phyloP scores from a whole-genome alignment of 805 yeast genomes.

The Pichia nanzhaoensis region DNA sequence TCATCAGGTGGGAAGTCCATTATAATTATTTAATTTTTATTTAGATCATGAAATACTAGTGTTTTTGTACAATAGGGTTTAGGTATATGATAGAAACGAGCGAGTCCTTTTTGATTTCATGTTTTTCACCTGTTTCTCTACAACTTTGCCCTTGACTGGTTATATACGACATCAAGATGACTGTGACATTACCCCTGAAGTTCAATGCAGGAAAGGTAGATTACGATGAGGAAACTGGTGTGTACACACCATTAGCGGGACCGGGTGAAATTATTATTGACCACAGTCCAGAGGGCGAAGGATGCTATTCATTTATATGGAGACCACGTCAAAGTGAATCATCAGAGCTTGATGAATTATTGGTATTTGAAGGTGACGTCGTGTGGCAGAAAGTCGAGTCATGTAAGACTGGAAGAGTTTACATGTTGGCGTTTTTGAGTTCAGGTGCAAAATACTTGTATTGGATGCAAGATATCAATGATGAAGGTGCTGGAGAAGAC shows the following conservation, averaged over 20 bases:
- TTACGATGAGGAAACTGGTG: conserved; percentile 52
- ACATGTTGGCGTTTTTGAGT: conserved; percentile 30
- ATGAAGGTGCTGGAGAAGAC: conserved; percentile 34
- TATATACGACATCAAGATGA: background rate
- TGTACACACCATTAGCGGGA: conserved; percentile 62
- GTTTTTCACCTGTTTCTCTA: too few relatives aligned
- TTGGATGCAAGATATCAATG: conserved; percentile 70
- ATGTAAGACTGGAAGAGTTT: conserved; percentile 73
- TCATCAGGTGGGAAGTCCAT: conserved; percentile 57
- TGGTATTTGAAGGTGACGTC: conserved; percentile 82
- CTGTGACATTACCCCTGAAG: conserved; percentile 25
- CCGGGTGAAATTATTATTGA: conserved; percentile 61
- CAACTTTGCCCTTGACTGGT: background rate
- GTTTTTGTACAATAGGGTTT: too few relatives aligned
- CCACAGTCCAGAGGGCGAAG: conserved; percentile 63
- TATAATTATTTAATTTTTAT: background rate
- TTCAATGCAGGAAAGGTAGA: conserved; percentile 78
- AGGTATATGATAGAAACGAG: too few relatives aligned
- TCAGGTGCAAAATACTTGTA: conserved; percentile 40
- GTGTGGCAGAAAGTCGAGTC: conserved; percentile 64
- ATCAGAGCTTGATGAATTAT: conserved; percentile 51
- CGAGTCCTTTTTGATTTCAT: too few relatives aligned
- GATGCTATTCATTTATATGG: conserved; percentile 68
- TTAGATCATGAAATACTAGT: too few relatives aligned
- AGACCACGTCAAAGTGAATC: conserved; percentile 50